Evolutionary conservation across 371 early-diverging fungal species (phyloP).

Genomic region (Mortierella sp.): DNA sequence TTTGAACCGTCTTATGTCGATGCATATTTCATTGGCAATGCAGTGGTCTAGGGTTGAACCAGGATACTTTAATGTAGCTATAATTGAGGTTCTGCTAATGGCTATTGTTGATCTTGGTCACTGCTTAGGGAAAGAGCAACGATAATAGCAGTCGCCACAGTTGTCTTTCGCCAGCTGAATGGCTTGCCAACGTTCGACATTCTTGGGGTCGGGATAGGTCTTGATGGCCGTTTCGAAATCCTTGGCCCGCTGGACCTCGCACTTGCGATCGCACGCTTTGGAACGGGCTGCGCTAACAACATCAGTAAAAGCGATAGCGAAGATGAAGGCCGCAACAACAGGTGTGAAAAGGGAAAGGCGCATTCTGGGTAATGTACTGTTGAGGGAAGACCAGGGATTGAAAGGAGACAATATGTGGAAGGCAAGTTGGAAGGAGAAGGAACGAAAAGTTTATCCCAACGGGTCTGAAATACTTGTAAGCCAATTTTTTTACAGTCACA

Average conservation of each 20-base stretch:
- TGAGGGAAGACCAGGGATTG: neutral
- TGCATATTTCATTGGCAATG: conserved; percentile 10
- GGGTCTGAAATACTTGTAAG: too few species aligned
- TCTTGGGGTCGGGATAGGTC: conserved; percentile 7
- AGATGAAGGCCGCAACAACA: conserved; percentile 2
- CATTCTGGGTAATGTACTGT: neutral
- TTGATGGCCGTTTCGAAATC: conserved; percentile 6
- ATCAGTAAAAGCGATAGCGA: conserved; percentile 3
- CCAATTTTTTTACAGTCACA: too few species aligned
- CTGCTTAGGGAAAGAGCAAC: conserved; percentile 1
- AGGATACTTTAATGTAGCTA: conserved; percentile 9
- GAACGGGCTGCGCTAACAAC: conserved; percentile 4
- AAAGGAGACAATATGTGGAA: neutral
- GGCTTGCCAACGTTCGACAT: neutral
- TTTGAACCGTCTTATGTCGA: neutral
- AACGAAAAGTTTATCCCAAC: too few species aligned
- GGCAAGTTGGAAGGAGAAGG: neutral
- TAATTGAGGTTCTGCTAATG: conserved; percentile 5
- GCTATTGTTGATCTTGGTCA: conserved; percentile 7
- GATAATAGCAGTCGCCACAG: conserved; percentile 5
- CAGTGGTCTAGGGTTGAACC: conserved; percentile 6
- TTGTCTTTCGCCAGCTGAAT: conserved; percentile 29
- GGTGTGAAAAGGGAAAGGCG: neutral
- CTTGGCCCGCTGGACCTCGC: conserved; percentile 2
- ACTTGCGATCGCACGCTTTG: conserved; percentile 7